Evolutionary conservation across 1,284 basidiomycete genomes (phyloP).

Genomic region (Boletus mariae): DNA sequence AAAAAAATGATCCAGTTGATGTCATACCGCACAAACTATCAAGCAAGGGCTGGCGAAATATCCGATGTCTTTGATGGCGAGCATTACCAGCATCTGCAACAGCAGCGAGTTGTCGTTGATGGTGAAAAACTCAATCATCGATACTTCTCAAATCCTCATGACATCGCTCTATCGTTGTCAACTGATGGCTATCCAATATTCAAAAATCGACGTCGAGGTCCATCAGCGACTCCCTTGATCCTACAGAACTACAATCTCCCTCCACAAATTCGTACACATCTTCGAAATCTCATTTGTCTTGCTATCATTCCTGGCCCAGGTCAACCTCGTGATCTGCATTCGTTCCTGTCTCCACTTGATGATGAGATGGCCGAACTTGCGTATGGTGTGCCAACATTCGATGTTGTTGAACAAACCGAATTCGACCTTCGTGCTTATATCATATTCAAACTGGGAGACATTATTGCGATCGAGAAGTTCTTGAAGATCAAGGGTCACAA

Average conservation of each 20-base stretch:
- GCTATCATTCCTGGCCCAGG: background rate
- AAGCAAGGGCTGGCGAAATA: background rate
- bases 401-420: background rate
- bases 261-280: background rate
- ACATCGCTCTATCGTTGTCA: slow-evolving; percentile 32
- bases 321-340: background rate
- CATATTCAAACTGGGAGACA: background rate
- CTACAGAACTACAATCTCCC: background rate
- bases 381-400: background rate
- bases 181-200: slow-evolving; percentile 29
- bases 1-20: slow-evolving; percentile 11
- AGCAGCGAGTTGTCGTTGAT: slow-evolving; percentile 21
- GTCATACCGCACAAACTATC: slow-evolving; percentile 19
- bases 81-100: slow-evolving; percentile 16
- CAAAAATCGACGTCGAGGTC: background rate
- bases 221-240: background rate
- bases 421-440: background rate
- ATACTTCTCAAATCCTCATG: slow-evolving; percentile 29
- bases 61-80: slow-evolving; percentile 18
- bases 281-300: background rate
- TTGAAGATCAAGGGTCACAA: background rate
- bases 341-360: background rate
- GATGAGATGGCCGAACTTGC: background rate
- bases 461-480: background rate
- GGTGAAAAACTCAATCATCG: slow-evolving; percentile 15